A percentile compares a stretch with the other conserved stretches of the same genome.
These are phyloP conservation scores for Colletotrichum siamense DNA, from an alignment of 2,329 filamentous ascomycete genomes.

Conservation along the genomic window DNA sequence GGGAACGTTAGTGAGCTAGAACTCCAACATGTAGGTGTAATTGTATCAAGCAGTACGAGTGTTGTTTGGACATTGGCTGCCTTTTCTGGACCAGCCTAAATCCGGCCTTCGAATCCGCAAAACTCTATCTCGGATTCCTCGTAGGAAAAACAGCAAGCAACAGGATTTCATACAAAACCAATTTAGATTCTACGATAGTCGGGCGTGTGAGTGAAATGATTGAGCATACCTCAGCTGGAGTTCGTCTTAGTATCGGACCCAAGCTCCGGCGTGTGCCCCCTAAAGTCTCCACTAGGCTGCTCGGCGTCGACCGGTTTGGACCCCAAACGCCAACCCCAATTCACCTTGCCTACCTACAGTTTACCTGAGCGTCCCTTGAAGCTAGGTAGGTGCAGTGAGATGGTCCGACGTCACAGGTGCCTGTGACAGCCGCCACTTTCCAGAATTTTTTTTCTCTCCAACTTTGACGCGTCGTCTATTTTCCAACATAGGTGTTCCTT, in stretches of 20 bases:
- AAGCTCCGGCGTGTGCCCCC: background rate
- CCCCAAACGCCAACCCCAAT: background rate
- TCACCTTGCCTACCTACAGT: background rate
- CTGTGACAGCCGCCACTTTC: conserved; percentile 8
- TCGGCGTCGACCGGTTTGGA: background rate
- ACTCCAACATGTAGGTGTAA: background rate
- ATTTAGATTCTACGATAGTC: background rate
- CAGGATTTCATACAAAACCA: background rate
- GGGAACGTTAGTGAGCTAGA: background rate
- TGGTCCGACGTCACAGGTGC: conserved; percentile 14
- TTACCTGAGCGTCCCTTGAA: background rate
- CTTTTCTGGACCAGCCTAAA: background rate
- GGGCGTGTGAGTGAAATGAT: background rate
- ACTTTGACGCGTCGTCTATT: conserved; percentile 3
- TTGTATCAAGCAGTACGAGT: background rate
- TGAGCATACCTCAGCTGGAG: background rate
- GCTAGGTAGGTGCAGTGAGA: background rate
- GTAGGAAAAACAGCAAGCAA: background rate
- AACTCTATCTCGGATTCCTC: background rate
- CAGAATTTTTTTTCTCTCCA: background rate
- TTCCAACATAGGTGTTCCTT: background rate
- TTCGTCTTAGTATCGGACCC: background rate
- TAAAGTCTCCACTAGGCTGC: background rate
- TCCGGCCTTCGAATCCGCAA: background rate
- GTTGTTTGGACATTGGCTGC: background rate